phyloP scores from a whole-genome alignment of 352 stramenopile species.

The Pythium periplocum region DNA sequence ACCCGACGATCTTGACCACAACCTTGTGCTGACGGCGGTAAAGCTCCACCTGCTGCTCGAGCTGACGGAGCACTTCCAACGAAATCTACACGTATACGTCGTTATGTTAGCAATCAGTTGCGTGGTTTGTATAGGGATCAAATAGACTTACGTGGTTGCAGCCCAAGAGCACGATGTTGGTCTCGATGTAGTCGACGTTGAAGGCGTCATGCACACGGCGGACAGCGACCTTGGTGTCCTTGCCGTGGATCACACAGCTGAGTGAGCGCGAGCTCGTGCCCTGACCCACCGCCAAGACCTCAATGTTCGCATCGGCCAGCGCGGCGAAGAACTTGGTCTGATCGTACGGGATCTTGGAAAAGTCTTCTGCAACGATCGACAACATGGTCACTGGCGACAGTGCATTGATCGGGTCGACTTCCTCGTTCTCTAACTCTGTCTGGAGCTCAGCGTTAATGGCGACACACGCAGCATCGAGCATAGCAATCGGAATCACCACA shows the following conservation, averaged over 20 bases:
- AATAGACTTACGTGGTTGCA: slow-evolving; percentile 47
- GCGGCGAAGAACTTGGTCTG: slow-evolving; percentile 78
- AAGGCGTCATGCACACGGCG: slow-evolving; percentile 76
- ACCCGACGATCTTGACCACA: slow-evolving; percentile 62
- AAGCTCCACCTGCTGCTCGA: slow-evolving; percentile 51
- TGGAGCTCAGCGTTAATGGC: slow-evolving; percentile 56
- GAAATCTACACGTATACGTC: slow-evolving; percentile 31
- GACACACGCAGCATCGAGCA: slow-evolving; percentile 25
- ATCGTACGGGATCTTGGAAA: slow-evolving; percentile 66
- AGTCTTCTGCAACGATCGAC: slow-evolving; percentile 75
- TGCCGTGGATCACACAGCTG: slow-evolving; percentile 66
- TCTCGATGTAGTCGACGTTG: slow-evolving; percentile 72
- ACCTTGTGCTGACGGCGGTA: slow-evolving; percentile 69
- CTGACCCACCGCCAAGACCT: slow-evolving; percentile 70
- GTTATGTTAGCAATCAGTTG: too few relatives aligned
- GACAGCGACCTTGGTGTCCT: slow-evolving; percentile 70
- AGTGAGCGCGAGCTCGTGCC: slow-evolving; percentile 75
- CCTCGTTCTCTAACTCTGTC: slow-evolving; percentile 52
- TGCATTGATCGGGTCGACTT: slow-evolving; percentile 66
- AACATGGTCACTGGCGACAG: slow-evolving; percentile 78
- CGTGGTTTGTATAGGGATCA: too few relatives aligned
- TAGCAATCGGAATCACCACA: slow-evolving; percentile 51
- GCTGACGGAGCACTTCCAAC: slow-evolving; percentile 49
- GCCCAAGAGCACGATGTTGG: slow-evolving; percentile 62
- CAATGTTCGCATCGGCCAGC: slow-evolving; percentile 56